phyloP scores from a whole-genome alignment of 2,329 filamentous ascomycete genomes.

The Neonectria coccinea region DNA sequence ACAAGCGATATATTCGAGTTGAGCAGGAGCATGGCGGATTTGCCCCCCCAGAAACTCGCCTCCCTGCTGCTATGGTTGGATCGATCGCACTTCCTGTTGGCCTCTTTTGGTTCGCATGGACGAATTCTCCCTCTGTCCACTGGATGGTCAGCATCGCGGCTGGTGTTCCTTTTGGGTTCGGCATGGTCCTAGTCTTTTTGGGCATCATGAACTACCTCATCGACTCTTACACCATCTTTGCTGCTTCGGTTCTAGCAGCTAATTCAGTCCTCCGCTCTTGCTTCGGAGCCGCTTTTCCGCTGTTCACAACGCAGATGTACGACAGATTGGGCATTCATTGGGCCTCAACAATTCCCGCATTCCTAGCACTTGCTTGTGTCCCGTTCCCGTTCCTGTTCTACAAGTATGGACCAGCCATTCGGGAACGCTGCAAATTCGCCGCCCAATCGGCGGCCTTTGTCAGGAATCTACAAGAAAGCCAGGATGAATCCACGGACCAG shows the following conservation, averaged over 20 bases:
- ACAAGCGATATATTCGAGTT: constrained; percentile 58
- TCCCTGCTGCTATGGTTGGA: constrained; percentile 67
- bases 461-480: background rate
- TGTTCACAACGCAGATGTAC: constrained; percentile 71
- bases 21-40: constrained; percentile 56
- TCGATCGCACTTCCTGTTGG: constrained; percentile 65
- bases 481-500: background rate
- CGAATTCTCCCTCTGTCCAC: constrained; percentile 62
- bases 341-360: constrained; percentile 76
- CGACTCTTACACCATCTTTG: constrained; percentile 76
- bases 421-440: constrained; percentile 66
- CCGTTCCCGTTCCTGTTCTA: constrained; percentile 71
- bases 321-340: constrained; percentile 73
- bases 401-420: constrained; percentile 65
- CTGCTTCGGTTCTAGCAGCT: constrained; percentile 64
- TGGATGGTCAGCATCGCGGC: constrained; percentile 58
- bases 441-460: constrained; percentile 49
- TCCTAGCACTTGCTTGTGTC: constrained; percentile 70
- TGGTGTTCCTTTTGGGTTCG: constrained; percentile 61
- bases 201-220: constrained; percentile 71
- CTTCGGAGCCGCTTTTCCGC: constrained; percentile 75
- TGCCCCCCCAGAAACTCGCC: constrained; percentile 69
- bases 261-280: constrained; percentile 71
- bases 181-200: constrained; percentile 69
- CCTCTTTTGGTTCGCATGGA: constrained; percentile 72